phyloP scores from a whole-genome alignment of 2,329 filamentous ascomycete species.

The Claviceps sp. region DNA sequence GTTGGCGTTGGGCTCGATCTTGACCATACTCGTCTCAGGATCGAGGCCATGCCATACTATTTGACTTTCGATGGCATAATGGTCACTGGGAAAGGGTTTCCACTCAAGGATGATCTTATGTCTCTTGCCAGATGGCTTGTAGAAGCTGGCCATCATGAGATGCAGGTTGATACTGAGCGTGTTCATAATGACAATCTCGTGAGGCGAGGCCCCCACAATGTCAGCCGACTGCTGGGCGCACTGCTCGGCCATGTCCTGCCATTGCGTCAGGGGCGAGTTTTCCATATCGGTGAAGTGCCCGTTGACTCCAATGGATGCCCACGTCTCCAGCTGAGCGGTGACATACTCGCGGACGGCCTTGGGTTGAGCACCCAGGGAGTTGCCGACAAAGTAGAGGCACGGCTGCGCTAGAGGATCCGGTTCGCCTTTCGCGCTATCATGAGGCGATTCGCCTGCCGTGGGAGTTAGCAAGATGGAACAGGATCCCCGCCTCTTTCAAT shows the following conservation, averaged over 20 bases:
- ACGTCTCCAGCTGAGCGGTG: conserved; percentile 63
- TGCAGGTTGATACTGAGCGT: conserved; percentile 74
- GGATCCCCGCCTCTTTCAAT: background rate
- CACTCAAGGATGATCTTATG: conserved; percentile 83
- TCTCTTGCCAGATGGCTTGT: conserved; percentile 47
- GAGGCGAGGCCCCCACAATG: conserved; percentile 58
- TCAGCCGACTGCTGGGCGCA: conserved; percentile 56
- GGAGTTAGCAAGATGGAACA: background rate
- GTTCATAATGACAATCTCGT: conserved; percentile 79
- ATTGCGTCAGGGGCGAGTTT: conserved; percentile 55
- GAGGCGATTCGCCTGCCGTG: background rate
- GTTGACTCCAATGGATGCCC: conserved; percentile 72
- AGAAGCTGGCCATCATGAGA: conserved; percentile 74
- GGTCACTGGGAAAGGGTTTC: conserved; percentile 78
- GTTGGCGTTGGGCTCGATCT: conserved; percentile 50
- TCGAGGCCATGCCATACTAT: conserved; percentile 56
- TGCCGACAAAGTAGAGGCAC: conserved; percentile 72
- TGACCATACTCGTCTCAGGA: conserved; percentile 55
- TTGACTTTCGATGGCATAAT: conserved; percentile 78
- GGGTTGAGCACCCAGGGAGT: conserved; percentile 78
- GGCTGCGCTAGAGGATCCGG: conserved; percentile 13
- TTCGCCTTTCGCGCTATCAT: conserved; percentile 13
- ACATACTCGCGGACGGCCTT: conserved; percentile 51
- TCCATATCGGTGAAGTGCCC: conserved; percentile 65
- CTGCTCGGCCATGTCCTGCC: conserved; percentile 67